Percentiles rank a stretch among this genome's conserved stretches.
These are phyloP conservation scores for Limnomonas spitsbergensis DNA, from an alignment of 139 green algal genomes.

Conservation along the genomic window DNA sequence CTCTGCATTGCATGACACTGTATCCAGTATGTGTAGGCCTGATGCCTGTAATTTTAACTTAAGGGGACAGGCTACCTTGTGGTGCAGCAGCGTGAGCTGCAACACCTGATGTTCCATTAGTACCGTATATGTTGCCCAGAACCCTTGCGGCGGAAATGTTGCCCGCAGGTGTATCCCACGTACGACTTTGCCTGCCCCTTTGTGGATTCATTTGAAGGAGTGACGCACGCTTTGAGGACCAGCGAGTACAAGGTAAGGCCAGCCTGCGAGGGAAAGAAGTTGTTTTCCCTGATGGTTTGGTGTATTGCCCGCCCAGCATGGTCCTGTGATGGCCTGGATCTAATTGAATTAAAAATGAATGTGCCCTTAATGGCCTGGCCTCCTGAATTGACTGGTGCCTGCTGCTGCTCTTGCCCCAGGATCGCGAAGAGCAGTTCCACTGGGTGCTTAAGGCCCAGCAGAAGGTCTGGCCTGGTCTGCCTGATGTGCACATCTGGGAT, in stretches of 20 bases:
- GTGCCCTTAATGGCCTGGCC: no score
- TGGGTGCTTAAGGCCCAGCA: constrained; percentile 77
- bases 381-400: no score
- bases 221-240: constrained; percentile 95
- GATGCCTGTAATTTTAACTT: no score
- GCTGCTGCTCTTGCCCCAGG: no score
- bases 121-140: background rate
- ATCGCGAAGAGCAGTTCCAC: constrained; percentile 82
- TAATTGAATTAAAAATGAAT: no score
- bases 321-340: no score
- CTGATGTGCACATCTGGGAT: constrained; percentile 92
- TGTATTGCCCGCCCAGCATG: no score
- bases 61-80: no score
- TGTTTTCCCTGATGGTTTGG: no score
- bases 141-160: background rate
- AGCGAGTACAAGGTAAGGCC: constrained; percentile 84
- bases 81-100: background rate
- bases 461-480: constrained; percentile 70
- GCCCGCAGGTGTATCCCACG: constrained; percentile 89
- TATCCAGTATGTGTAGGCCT: no score
- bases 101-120: background rate
- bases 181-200: constrained; percentile 98
- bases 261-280: no score
- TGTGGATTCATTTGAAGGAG: constrained; percentile 89
- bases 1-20: background rate